Conservation (phyloP, 768 basidiomycete species). For the Asterophora lycoperdoides region DNA sequence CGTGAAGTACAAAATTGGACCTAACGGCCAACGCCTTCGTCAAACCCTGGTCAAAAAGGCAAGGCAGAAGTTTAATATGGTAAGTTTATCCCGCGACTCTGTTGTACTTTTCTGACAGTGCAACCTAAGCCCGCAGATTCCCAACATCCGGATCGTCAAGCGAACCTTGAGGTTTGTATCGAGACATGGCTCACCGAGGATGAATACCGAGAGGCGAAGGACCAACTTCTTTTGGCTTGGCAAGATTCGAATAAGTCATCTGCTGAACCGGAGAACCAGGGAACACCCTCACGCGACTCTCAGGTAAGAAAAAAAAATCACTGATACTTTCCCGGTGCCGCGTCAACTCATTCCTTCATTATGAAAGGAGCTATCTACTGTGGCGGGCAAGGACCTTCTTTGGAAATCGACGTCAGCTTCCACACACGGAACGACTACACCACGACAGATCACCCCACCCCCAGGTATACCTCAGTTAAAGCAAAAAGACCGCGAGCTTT, state of each 20-base stretch:
- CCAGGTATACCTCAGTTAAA: conserved; percentile 20
- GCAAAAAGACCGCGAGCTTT: conserved; percentile 23
- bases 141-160: conserved; percentile 67
- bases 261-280: conserved; percentile 32
- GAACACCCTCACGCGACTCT: conserved; percentile 33
- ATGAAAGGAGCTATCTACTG: conserved; percentile 16
- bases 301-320: conserved; percentile 24
- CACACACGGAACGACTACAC: conserved; percentile 27
- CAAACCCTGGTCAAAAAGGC: conserved; percentile 70
- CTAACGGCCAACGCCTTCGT: conserved; percentile 64
- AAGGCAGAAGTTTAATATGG: conserved; percentile 70
- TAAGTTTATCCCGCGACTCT: conserved; percentile 28
- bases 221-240: conserved; percentile 59
- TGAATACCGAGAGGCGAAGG: conserved; percentile 63
- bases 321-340: background rate
- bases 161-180: conserved; percentile 67
- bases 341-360: conserved; percentile 6
- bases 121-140: conserved; percentile 65
- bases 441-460: conserved; percentile 27
- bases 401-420: conserved; percentile 55
- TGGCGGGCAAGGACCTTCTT: conserved; percentile 60
- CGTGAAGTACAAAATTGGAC: conserved; percentile 65
- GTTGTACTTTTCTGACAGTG: conserved; percentile 2
- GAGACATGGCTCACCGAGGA: conserved; percentile 78
- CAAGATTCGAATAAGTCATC: conserved; percentile 52